These are phyloP conservation scores for Ramularia endophylla DNA, from an alignment of 2,329 filamentous ascomycete species.

Conservation along the genomic window DNA sequence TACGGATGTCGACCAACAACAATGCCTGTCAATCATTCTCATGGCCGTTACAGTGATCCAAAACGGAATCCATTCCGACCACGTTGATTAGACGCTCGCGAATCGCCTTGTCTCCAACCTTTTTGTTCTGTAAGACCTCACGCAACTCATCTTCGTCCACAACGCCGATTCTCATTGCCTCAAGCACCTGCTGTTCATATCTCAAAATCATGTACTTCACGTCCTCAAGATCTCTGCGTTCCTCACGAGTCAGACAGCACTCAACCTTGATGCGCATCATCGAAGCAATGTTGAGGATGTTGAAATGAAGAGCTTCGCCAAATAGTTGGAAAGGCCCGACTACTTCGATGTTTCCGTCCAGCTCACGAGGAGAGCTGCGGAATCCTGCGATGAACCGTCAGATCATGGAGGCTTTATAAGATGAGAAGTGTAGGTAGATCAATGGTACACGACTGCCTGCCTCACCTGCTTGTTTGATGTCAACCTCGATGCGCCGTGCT, in stretches of 20 bases:
- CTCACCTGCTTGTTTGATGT: constrained; percentile 11
- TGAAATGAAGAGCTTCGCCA: constrained; percentile 3
- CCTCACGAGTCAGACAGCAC: constrained; percentile 6
- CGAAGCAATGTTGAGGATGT: constrained; percentile 5
- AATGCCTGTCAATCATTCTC: no score
- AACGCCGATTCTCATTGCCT: neutral
- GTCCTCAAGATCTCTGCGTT: constrained; percentile 7
- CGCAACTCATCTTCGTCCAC: neutral
- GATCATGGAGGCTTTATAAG: no score
- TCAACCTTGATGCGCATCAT: constrained; percentile 9
- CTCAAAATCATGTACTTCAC: constrained; percentile 4
- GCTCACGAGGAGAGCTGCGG: constrained; percentile 1
- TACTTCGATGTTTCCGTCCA: constrained; percentile 3
- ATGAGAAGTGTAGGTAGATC: no score
- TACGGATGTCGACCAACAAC: no score
- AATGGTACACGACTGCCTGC: no score
- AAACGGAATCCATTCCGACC: no score
- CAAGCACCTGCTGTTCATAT: neutral
- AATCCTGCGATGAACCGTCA: no score
- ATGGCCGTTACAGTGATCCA: no score
- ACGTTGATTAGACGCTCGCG: neutral
- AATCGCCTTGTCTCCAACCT: neutral
- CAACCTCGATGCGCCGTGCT: constrained; percentile 4
- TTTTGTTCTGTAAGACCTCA: neutral
- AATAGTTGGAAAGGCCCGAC: constrained; percentile 7